Percentiles rank a stretch among this genome's conserved stretches.
Conservation (phyloP, 495 filamentous ascomycete species). For the Penicillium bovifimosum region DNA sequence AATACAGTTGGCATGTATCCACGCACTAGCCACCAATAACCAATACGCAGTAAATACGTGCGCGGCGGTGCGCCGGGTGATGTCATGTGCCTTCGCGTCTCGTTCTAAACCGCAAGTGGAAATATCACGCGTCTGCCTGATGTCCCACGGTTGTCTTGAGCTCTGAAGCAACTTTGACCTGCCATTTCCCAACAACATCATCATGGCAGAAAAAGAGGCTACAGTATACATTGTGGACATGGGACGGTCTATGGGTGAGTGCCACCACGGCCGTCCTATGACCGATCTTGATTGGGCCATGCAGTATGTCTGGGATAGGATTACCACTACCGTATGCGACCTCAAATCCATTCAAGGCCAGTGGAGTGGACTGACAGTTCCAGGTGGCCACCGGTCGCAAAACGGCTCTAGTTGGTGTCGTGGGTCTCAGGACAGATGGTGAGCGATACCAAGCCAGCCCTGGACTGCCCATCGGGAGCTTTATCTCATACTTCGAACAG, state of each 20-base stretch:
- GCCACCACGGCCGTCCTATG: conserved; percentile 63
- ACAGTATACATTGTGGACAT: conserved; percentile 90
- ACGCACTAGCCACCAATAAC: conserved; percentile 11
- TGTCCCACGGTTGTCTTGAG: conserved; percentile 6
- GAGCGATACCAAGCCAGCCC: conserved; percentile 4
- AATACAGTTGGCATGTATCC: neutral
- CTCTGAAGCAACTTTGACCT: neutral
- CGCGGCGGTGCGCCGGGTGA: conserved; percentile 33
- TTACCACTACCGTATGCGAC: conserved; percentile 65
- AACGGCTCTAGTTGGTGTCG: conserved; percentile 70
- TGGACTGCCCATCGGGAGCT: neutral
- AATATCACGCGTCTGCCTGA: conserved; percentile 47
- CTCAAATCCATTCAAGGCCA: neutral
- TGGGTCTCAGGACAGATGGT: conserved; percentile 79
- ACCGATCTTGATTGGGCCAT: conserved; percentile 86
- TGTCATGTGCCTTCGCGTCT: conserved; percentile 43
- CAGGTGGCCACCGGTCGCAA: conserved; percentile 80
- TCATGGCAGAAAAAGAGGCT: conserved; percentile 91
- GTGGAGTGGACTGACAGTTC: neutral
- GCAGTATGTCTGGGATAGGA: conserved; percentile 95
- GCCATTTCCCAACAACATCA: conserved; percentile 6
- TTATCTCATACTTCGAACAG: conserved; percentile 29
- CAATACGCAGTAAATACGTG: too few species aligned
- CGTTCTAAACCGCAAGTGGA: conserved; percentile 30
- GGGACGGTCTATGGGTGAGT: conserved; percentile 74